Percentiles rank a stretch among this genome's conserved stretches.
These are phyloP conservation scores for Candida pini DNA, from an alignment of 805 yeast species.

Conservation along the genomic window DNA sequence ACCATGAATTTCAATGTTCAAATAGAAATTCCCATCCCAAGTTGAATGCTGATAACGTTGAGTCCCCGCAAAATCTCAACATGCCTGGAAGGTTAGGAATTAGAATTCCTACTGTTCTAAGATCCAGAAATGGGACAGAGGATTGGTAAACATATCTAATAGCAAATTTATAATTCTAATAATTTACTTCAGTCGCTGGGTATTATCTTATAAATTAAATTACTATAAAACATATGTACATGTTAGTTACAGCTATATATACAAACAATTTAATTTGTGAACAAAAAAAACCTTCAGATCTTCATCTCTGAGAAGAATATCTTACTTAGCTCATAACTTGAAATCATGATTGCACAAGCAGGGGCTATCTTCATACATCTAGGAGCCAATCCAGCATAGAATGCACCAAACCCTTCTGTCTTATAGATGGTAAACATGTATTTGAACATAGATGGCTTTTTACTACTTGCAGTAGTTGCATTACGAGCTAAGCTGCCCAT, in stretches of 20 bases:
- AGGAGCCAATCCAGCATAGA: constrained; percentile 85
- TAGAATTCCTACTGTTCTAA: constrained; percentile 20
- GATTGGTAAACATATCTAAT: neutral
- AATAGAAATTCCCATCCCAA: too few relatives aligned
- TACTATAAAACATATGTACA: too few relatives aligned
- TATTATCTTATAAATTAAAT: too few relatives aligned
- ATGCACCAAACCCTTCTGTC: constrained; percentile 73
- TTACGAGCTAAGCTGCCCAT: constrained; percentile 8
- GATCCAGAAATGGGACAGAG: constrained; percentile 9
- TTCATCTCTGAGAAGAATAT: constrained; percentile 36
- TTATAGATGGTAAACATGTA: constrained; percentile 58
- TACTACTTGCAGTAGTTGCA: constrained; percentile 3
- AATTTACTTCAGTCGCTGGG: too few relatives aligned
- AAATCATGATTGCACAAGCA: constrained; percentile 97
- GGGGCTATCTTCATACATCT: constrained; percentile 91
- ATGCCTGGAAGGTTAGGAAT: constrained; percentile 23
- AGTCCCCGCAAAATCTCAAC: constrained; percentile 18
- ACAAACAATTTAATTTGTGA: too few relatives aligned
- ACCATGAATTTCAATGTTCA: constrained; percentile 12
- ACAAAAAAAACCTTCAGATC: too few relatives aligned
- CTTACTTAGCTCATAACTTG: constrained; percentile 88
- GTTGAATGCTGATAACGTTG: too few relatives aligned
- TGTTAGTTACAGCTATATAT: too few relatives aligned
- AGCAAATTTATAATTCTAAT: neutral
- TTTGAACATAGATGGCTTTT: constrained; percentile 54